phyloP scores from a whole-genome alignment of 2,329 filamentous ascomycete species.

The Ceratocystis smalleyi region DNA sequence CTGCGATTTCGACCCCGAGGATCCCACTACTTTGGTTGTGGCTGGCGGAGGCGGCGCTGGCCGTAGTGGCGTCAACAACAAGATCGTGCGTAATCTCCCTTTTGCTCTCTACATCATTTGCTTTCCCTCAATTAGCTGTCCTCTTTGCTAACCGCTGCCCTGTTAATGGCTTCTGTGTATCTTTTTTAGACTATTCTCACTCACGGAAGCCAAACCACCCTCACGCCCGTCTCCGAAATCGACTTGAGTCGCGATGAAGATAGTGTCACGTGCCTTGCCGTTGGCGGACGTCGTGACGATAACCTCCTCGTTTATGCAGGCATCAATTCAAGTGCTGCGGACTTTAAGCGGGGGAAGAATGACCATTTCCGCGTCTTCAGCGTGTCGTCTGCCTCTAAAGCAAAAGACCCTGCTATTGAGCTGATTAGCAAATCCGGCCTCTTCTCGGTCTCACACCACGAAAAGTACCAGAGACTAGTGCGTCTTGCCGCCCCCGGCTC shows the following conservation, averaged over 20 bases:
- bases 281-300: slow-evolving; percentile 44
- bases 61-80: slow-evolving; percentile 69
- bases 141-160: background rate
- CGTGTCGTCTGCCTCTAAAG: slow-evolving; percentile 28
- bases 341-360: slow-evolving; percentile 62
- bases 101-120: background rate
- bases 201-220: slow-evolving; percentile 45
- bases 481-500: slow-evolving; percentile 38
- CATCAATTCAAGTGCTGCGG: slow-evolving; percentile 63
- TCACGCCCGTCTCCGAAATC: slow-evolving; percentile 53
- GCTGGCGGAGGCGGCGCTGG: slow-evolving; percentile 77
- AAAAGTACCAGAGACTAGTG: slow-evolving; percentile 44
- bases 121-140: background rate
- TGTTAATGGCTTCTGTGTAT: background rate
- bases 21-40: slow-evolving; percentile 61
- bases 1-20: slow-evolving; percentile 72
- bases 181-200: slow-evolving; percentile 50
- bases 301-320: slow-evolving; percentile 48
- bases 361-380: slow-evolving; percentile 67
- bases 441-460: slow-evolving; percentile 34
- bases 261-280: slow-evolving; percentile 68
- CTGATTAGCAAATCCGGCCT: slow-evolving; percentile 37
- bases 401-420: slow-evolving; percentile 23
- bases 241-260: slow-evolving; percentile 74
- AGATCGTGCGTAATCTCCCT: slow-evolving; percentile 48